Base-by-base conservation (phyloP, 1,284 basidiomycete genomes). In the Irpex sp. region DNA sequence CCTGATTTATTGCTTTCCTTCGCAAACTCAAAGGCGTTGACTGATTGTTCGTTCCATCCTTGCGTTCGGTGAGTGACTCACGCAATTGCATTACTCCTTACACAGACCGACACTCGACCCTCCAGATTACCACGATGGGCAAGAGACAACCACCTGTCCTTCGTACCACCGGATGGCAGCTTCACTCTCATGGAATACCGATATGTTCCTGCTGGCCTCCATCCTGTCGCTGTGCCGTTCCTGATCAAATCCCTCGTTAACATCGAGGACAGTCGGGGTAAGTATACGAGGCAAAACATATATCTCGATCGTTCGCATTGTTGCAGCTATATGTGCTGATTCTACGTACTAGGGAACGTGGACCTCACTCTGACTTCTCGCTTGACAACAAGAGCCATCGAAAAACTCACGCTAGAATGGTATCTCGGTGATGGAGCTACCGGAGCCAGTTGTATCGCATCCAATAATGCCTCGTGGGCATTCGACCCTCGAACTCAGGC, bases 161-260 rank as follows among this genome's bases (percentile, higher is more conserved):
- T 98, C 72, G 87, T 98, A 51, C 96, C 96, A 3, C 96, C 96
- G 1, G 96, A 98, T 69, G 96, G 96, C 9, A 85, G 85, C 64
- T 98, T 98, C 75, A 84, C 85, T 47, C 79, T 98, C 33, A 85
- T 91, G 73, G 91, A 94, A 68, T 98, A 97, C 71, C 88, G 91
- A 35, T 88, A 88, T 68, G 61, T 67, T 19, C 71, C 71, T 4
- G 67, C 77, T 56, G 77, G 67, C 0, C 60, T 69, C 35, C 67
- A 82, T 53, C 78, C 78, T 51, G 78, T 86, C 12, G 80, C 86
- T 4, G 72, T 93, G 5, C 91, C 93, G 0, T 78, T 94, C 58
- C 67, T 76, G 0, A 71, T 94, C 55, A 91, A 90, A 69, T 74
- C 86, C 0, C 74, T 73, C 12, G 76, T 93, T 58, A 79, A 80